These are phyloP conservation scores for Chlamydomonas sp. DNA, from an alignment of 139 green algal genomes.

Conservation along the genomic window DNA sequence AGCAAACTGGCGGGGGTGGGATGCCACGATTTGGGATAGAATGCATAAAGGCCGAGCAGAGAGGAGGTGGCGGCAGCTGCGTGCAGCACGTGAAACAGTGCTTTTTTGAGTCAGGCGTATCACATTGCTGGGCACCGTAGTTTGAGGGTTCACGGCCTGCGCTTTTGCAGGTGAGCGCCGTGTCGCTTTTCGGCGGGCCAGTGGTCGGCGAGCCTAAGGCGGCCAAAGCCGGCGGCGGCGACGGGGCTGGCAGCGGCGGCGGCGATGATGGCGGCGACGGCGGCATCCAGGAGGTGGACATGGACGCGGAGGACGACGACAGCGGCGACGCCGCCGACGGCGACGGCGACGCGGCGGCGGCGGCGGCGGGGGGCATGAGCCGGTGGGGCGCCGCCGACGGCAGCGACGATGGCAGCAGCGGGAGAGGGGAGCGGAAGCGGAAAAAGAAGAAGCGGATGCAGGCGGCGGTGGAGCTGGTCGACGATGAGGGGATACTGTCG, in stretches of 20 bases:
- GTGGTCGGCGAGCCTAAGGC: conserved; percentile 6
- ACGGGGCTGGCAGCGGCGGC: not conserved
- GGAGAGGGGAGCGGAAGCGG: not conserved
- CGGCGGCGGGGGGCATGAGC: not conserved
- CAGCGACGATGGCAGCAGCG: not conserved
- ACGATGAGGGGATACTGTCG: conserved; percentile 21
- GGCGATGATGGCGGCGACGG: not conserved
- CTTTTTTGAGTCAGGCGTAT: not conserved
- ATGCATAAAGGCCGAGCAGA: too few relatives aligned
- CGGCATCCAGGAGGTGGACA: conserved; percentile 69
- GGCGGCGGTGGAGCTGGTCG: not conserved
- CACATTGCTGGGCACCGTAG: not conserved
- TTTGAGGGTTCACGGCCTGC: not conserved
- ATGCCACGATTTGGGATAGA: too few relatives aligned
- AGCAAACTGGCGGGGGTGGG: too few relatives aligned
- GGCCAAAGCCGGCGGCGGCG: not conserved
- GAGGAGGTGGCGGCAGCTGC: too few relatives aligned
- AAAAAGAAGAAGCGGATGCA: not conserved
- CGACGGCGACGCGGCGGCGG: not conserved
- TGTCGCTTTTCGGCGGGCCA: conserved; percentile 26
- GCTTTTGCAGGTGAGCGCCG: not conserved
- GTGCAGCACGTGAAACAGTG: too few relatives aligned
- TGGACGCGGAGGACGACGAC: conserved; percentile 43
- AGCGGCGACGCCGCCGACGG: not conserved
- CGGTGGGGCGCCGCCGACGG: not conserved